These are phyloP conservation scores for Aphanomyces euteiches DNA, from an alignment of 352 stramenopile species.

Conservation along the genomic window DNA sequence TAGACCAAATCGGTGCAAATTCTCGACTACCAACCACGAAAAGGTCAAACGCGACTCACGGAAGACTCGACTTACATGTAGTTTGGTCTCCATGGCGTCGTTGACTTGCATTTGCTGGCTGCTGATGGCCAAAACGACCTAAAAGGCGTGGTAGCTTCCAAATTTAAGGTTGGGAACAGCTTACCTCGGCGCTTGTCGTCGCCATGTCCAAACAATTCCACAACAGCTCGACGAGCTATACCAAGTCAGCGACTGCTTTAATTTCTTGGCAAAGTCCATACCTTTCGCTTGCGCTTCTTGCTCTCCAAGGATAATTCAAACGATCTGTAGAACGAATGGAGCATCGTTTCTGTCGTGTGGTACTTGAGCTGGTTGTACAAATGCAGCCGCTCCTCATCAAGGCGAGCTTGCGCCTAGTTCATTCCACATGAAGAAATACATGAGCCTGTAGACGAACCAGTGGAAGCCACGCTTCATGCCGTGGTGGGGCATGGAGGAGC, in stretches of 20 bases:
- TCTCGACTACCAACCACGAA: conserved; percentile 39
- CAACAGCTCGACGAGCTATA: conserved; percentile 52
- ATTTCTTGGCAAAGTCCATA: conserved; percentile 27
- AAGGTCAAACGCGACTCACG: neutral
- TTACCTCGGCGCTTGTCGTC: conserved; percentile 59
- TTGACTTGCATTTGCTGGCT: neutral
- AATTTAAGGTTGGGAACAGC: conserved; percentile 28
- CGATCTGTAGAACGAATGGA: conserved; percentile 57
- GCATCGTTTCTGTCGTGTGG: conserved; percentile 41
- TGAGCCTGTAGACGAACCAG: too few species aligned
- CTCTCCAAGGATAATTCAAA: conserved; percentile 50
- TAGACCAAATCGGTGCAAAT: conserved; percentile 71
- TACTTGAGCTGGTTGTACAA: conserved; percentile 59
- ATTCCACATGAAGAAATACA: too few species aligned
- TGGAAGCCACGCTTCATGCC: too few species aligned
- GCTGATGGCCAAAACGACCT: conserved; percentile 18
- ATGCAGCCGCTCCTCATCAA: conserved; percentile 51
- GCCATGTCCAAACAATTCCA: conserved; percentile 60
- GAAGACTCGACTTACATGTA: conserved; percentile 37
- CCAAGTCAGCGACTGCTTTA: neutral
- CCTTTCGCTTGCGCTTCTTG: conserved; percentile 71
- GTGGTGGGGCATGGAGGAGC: neutral
- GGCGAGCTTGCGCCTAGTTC: conserved; percentile 44
- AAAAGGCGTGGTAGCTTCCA: conserved; percentile 54
- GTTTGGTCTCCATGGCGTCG: conserved; percentile 49